phyloP scores from a whole-genome alignment of 192 early-diverging fungal genomes.

The Coemansia sp. region DNA sequence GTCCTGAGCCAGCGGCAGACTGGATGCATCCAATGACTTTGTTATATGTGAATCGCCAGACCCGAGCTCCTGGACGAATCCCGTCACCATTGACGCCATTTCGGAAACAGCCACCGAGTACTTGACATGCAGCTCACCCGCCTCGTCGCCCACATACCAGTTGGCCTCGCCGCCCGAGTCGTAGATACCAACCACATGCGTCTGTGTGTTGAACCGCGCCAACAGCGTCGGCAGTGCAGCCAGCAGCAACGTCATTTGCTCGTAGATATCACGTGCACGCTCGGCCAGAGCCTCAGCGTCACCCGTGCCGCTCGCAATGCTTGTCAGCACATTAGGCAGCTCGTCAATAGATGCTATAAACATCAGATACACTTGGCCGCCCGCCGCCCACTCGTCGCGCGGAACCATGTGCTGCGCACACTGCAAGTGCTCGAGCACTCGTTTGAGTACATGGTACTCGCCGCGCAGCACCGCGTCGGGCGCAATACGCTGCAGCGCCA shows the following conservation, averaged over 20 bases:
- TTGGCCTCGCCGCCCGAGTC: conserved; percentile 18
- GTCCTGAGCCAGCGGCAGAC: conserved; percentile 38
- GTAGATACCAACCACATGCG: conserved; percentile 16
- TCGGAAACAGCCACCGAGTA: conserved; percentile 40
- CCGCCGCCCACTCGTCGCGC: conserved; percentile 26
- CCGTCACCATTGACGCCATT: conserved; percentile 38
- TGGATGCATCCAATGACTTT: conserved; percentile 6
- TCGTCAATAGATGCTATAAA: conserved; percentile 32
- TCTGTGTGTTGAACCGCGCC: conserved; percentile 11
- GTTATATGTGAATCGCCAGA: background rate
- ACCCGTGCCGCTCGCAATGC: conserved; percentile 12
- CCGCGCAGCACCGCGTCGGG: conserved; percentile 57
- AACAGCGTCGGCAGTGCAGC: conserved; percentile 27
- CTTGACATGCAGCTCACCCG: conserved; percentile 35
- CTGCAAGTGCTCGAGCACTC: conserved; percentile 45
- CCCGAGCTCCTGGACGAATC: conserved; percentile 25
- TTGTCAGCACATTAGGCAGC: conserved; percentile 28
- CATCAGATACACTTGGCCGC: conserved; percentile 37
- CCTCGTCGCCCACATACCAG: conserved; percentile 23
- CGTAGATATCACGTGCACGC: conserved; percentile 26
- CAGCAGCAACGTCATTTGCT: conserved; percentile 30
- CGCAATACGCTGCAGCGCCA: conserved; percentile 59
- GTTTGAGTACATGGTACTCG: conserved; percentile 41
- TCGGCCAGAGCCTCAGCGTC: conserved; percentile 7
- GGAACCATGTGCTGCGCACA: conserved; percentile 7